Evolutionary conservation across 1,284 basidiomycete species (phyloP).

Genomic region (Microbotryomycetes sp.): DNA sequence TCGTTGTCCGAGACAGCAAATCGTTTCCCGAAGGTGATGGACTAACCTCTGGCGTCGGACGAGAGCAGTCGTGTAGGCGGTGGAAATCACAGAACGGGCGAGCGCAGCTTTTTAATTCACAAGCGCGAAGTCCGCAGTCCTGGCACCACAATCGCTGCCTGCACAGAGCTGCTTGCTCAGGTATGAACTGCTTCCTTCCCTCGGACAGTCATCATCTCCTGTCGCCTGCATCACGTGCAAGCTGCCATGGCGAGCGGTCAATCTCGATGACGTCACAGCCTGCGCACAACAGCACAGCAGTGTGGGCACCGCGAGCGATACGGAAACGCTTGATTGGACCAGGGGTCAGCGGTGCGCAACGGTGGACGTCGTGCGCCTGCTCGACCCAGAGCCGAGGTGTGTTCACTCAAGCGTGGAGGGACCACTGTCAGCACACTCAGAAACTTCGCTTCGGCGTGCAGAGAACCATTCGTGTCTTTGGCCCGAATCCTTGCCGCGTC

Average conservation of each 20-base stretch:
- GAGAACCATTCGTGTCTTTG: constrained; percentile 26
- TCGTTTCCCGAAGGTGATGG: no score
- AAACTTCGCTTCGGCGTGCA: background rate
- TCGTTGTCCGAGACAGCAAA: no score
- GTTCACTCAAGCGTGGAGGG: background rate
- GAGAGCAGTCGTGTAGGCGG: no score
- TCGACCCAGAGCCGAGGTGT: constrained; percentile 26
- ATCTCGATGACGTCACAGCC: no score
- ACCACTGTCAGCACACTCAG: no score
- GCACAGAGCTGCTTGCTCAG: background rate
- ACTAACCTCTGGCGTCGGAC: no score
- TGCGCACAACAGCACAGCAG: no score
- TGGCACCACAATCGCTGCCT: background rate
- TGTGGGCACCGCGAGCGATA: background rate
- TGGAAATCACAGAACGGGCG: no score
- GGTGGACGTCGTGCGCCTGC: constrained; percentile 9
- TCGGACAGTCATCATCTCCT: constrained; percentile 1
- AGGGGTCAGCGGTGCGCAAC: background rate
- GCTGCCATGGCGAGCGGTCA: background rate
- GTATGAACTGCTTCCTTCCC: constrained; percentile 2
- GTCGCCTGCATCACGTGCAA: background rate
- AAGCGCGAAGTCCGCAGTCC: no score
- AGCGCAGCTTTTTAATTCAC: no score
- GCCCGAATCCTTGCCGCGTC: constrained; percentile 16
- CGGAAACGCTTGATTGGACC: background rate